Evolutionary conservation across 129 eudicot genomes (phyloP).

Genomic region (Centrapalus pauciflorus): DNA sequence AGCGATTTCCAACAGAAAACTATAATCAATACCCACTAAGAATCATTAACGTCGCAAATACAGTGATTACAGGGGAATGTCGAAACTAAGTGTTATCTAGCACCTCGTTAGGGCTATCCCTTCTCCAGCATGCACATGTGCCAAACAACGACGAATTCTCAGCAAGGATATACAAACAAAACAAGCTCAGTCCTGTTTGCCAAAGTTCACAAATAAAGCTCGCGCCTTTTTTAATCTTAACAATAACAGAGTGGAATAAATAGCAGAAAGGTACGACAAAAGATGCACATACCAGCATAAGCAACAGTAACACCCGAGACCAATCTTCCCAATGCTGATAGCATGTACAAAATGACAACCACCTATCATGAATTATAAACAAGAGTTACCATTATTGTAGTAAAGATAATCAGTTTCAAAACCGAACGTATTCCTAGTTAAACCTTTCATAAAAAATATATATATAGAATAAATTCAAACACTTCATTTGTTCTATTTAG

Average conservation of each 20-base stretch:
- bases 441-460: too few species aligned
- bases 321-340: slow-evolving; percentile 79
- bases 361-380: slow-evolving; percentile 39
- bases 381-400: not conserved
- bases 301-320: slow-evolving; percentile 89
- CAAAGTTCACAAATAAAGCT: slow-evolving; percentile 15
- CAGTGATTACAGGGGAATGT: not conserved
- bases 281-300: slow-evolving; percentile 59
- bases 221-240: not conserved
- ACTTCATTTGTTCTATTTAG: too few species aligned
- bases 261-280: not conserved
- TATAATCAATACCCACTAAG: not conserved
- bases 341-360: slow-evolving; percentile 60
- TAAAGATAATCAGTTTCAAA: too few species aligned
- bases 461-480: too few species aligned
- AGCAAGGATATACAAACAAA: slow-evolving; percentile 63
- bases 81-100: slow-evolving; percentile 29
- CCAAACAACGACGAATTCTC: slow-evolving; percentile 51
- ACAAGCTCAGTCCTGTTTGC: slow-evolving; percentile 73
- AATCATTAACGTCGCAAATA: slow-evolving; percentile 10
- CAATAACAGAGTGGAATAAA: not conserved
- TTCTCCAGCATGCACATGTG: slow-evolving; percentile 40
- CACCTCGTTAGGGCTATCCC: slow-evolving; percentile 45
- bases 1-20: slow-evolving; percentile 5
- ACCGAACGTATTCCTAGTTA: too few species aligned